Evolutionary conservation across 2,329 filamentous ascomycete genomes (phyloP), one percentile per base, ranked within the genome.

Genomic region (Orbilia brochopaga): DNA sequence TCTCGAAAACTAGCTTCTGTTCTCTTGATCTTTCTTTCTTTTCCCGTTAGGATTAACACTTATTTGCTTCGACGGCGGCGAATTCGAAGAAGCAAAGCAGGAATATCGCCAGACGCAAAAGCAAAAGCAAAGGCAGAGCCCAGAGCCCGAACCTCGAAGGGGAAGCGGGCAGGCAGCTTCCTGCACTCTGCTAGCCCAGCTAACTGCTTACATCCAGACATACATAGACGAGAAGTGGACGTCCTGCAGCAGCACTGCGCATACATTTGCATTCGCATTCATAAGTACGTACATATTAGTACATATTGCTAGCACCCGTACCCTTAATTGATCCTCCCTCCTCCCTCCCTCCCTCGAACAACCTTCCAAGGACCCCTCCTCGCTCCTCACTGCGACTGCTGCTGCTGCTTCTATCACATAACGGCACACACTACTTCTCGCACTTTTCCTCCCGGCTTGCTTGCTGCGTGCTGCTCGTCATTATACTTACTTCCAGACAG

Each of bases 221-320:
- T 70, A 70, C 66, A 70, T 70, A 70, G 66, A 70, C 59, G 66
- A 70, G 64, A 69, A 56, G 66, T 58, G 65, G 65, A 70, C 59
- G 58, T 69, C 42, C 57, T 69, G 65, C 65, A 63, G 65, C 65
- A 63, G 44, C 44, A 48, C 44, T 19, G 44, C 44, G 19, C 44
- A 42, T 42, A 13, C 37, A 42, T 42, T 42, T 32, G 27, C 27
- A 32, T 32, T 32, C 27, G 27, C 27, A 32, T 32, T 42, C 37
- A 42, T 42, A 42, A 42, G 46, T 63, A 51, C 66, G 62, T 53
- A 63, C 59, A 56, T 65, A 48, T 21, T 48, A 48, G 44, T 21
- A 48, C 53, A 65, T 70, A 70, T 70, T 63, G 59, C 65, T 70
- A 70, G 65, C 65, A 70, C 65, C 65, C 65, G 66, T 57, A 65